Evolutionary conservation across 2,329 filamentous ascomycete genomes (phyloP).

Genomic region (Monilinia fructicola): DNA sequence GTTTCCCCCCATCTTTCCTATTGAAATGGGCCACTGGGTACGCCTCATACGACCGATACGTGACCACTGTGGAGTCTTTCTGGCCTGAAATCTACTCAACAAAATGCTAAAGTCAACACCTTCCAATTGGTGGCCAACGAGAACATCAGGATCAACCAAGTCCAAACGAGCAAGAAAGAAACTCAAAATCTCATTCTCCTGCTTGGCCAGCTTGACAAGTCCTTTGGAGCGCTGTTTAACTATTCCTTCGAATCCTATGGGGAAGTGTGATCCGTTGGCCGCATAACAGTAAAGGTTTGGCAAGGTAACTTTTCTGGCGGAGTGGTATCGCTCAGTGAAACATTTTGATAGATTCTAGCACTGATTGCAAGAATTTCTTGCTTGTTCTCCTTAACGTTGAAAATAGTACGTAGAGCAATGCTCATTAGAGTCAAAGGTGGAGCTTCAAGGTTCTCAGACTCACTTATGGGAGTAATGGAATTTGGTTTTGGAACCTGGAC

Average conservation of each 20-base stretch:
- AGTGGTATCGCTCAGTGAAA: conserved; percentile 83
- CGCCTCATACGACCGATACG: conserved; percentile 84
- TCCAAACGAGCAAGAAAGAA: conserved; percentile 89
- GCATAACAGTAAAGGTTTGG: conserved; percentile 87
- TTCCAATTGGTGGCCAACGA: conserved; percentile 93
- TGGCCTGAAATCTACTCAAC: conserved; percentile 80
- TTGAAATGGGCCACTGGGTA: conserved; percentile 80
- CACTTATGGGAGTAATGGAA: conserved; percentile 68
- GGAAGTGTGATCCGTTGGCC: conserved; percentile 73
- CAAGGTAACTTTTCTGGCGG: conserved; percentile 85
- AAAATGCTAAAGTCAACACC: conserved; percentile 94
- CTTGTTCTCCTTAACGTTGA: conserved; percentile 91
- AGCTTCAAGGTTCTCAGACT: conserved; percentile 77
- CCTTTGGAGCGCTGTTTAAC: conserved; percentile 70
- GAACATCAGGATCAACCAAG: conserved; percentile 85
- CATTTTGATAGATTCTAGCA: conserved; percentile 87
- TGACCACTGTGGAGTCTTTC: conserved; percentile 92
- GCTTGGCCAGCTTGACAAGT: conserved; percentile 76
- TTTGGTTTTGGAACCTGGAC: conserved; percentile 77
- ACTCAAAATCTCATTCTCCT: conserved; percentile 79
- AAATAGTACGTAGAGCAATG: conserved; percentile 79
- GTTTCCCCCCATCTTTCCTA: conserved; percentile 81
- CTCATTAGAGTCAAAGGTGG: conserved; percentile 97
- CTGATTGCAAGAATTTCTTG: conserved; percentile 93
- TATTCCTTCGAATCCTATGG: conserved; percentile 80